Conservation (phyloP, 768 basidiomycete genomes). For the Amanita pallidorosea region DNA sequence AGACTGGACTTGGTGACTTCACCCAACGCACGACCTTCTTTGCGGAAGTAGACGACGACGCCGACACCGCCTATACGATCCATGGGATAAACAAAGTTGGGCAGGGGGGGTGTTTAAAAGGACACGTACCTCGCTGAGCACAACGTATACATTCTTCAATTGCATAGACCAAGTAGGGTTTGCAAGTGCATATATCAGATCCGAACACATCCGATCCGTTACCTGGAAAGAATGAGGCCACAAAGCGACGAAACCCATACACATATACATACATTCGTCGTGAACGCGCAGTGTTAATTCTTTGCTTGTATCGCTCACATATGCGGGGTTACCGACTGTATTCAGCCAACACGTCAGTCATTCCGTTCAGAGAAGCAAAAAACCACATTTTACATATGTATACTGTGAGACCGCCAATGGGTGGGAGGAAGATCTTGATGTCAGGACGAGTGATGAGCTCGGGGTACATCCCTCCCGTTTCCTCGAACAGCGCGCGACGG, state of each 20-base stretch:
- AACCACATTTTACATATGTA: conserved; percentile 62
- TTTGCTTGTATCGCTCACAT: conserved; percentile 62
- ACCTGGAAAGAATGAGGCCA: conserved; percentile 19
- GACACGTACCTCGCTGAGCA: conserved; percentile 32
- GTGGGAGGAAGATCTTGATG: conserved; percentile 92
- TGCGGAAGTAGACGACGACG: conserved; percentile 88
- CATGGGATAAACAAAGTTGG: not conserved
- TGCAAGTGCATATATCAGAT: conserved; percentile 87
- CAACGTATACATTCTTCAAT: conserved; percentile 88
- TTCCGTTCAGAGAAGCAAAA: not conserved
- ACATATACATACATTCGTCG: conserved; percentile 64
- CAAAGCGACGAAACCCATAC: not conserved
- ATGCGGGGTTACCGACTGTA: conserved; percentile 75
- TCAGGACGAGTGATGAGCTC: conserved; percentile 93
- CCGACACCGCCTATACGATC: conserved; percentile 64
- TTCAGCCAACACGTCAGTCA: not conserved
- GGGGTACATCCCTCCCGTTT: conserved; percentile 93
- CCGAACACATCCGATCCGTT: conserved; percentile 97
- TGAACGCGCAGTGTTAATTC: conserved; percentile 85
- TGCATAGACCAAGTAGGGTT: conserved; percentile 85
- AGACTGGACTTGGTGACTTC: conserved; percentile 80
- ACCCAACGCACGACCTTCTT: conserved; percentile 87
- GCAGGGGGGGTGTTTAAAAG: not conserved
- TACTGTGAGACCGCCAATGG: conserved; percentile 84
- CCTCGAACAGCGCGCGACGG: conserved; percentile 89